Evolutionary conservation across 2,329 filamentous ascomycete genomes (phyloP).

Genomic region (Aphanocladium album): DNA sequence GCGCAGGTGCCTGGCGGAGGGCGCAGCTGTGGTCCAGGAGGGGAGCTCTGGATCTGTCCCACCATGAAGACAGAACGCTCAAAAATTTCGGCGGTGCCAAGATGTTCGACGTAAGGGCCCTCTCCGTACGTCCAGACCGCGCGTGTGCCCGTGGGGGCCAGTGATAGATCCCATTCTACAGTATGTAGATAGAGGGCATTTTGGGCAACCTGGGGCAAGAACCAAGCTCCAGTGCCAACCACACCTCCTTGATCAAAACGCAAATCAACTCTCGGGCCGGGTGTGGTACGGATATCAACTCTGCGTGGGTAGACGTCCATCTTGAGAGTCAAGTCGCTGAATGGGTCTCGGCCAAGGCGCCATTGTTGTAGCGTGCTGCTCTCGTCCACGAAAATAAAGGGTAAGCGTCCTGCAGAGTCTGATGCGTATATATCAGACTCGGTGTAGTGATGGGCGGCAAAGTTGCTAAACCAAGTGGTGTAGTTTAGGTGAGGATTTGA

Average conservation of each 20-base stretch:
- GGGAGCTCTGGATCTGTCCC: constrained; percentile 13
- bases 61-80: constrained; percentile 16
- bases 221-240: constrained; percentile 13
- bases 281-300: constrained; percentile 11
- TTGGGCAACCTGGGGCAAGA: constrained; percentile 14
- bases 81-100: constrained; percentile 10
- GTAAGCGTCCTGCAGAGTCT: constrained; percentile 12
- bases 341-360: constrained; percentile 11
- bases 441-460: constrained; percentile 8
- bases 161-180: constrained; percentile 15
- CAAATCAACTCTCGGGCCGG: constrained; percentile 15
- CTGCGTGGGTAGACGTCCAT: constrained; percentile 16
- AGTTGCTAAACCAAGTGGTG: constrained; percentile 10
- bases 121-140: constrained; percentile 18
- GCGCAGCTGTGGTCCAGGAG: constrained; percentile 4
- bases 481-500: constrained; percentile 9
- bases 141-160: constrained; percentile 14
- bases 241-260: constrained; percentile 13
- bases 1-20: constrained; percentile 2
- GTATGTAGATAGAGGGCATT: constrained; percentile 9
- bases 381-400: constrained; percentile 14
- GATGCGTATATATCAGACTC: constrained; percentile 11
- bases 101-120: constrained; percentile 12
- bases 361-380: constrained; percentile 15
- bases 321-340: constrained; percentile 14